Conservation (phyloP, 2,329 filamentous ascomycete species). For the Colletotrichum sp. region DNA sequence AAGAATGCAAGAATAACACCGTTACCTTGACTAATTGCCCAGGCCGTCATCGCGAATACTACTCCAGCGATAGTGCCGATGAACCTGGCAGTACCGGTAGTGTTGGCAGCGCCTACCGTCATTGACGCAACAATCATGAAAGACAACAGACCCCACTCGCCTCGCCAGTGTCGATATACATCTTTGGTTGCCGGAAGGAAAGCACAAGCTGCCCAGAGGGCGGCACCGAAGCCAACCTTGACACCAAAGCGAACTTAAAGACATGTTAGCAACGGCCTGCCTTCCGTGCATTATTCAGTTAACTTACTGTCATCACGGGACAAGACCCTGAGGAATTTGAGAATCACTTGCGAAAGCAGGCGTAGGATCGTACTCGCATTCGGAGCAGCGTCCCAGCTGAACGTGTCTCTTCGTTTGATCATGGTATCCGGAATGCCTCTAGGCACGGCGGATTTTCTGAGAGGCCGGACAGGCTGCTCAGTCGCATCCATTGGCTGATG, state of each 20-base stretch:
- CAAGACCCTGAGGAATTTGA: conserved; percentile 52
- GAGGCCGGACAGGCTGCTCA: conserved; percentile 45
- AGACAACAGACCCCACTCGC: conserved; percentile 94
- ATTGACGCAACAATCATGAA: conserved; percentile 99
- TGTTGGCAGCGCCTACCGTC: conserved; percentile 96
- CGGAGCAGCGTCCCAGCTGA: conserved; percentile 61
- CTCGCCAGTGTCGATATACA: conserved; percentile 85
- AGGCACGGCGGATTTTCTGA: conserved; percentile 60
- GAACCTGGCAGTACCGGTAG: conserved; percentile 86
- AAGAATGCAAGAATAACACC: conserved; percentile 78
- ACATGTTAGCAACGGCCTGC: not conserved
- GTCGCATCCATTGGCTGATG: conserved; percentile 21
- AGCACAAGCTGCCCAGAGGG: conserved; percentile 86
- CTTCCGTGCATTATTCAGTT: conserved; percentile 23
- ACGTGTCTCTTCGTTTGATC: conserved; percentile 56
- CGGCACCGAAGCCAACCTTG: conserved; percentile 91
- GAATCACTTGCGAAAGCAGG: conserved; percentile 47
- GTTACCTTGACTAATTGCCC: conserved; percentile 78
- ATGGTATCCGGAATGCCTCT: conserved; percentile 61
- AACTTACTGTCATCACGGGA: conserved; percentile 57
- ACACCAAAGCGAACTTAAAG: conserved; percentile 72
- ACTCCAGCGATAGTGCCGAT: conserved; percentile 86
- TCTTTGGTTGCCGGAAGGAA: conserved; percentile 82
- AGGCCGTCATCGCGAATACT: conserved; percentile 74
- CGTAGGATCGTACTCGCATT: conserved; percentile 49